A percentile compares a stretch with the other conserved stretches of the same genome.
Evolutionary conservation across 495 filamentous ascomycete genomes (phyloP).

Genomic region (Poronia punctata): DNA sequence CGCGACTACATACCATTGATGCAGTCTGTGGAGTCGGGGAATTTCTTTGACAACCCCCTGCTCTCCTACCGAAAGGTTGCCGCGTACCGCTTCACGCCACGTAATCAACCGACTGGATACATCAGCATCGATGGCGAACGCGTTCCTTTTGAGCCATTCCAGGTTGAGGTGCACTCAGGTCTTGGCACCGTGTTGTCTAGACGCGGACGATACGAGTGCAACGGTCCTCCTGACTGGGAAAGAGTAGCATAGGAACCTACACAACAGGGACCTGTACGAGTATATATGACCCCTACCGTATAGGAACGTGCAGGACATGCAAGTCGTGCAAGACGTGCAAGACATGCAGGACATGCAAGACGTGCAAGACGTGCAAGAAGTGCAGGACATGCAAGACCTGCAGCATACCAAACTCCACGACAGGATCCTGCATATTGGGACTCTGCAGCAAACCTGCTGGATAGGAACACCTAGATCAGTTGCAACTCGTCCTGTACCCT

Average conservation of each 20-base stretch:
- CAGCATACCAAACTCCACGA: no score
- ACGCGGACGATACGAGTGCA: constrained; percentile 64
- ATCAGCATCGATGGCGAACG: constrained; percentile 93
- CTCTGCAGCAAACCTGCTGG: no score
- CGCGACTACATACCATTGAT: constrained; percentile 58
- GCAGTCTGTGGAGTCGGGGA: constrained; percentile 58
- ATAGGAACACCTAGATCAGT: no score
- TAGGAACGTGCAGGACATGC: no score
- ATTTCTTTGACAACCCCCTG: constrained; percentile 69
- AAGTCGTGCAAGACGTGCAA: no score
- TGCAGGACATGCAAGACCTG: no score
- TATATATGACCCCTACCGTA: no score
- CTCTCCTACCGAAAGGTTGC: constrained; percentile 75
- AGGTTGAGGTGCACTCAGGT: constrained; percentile 80
- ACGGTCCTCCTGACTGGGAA: constrained; percentile 48
- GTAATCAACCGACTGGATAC: constrained; percentile 61
- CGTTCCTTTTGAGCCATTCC: constrained; percentile 78
- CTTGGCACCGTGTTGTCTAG: constrained; percentile 79
- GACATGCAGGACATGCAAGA: no score
- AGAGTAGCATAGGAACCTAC: constrained; percentile 11
- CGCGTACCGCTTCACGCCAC: constrained; percentile 78
- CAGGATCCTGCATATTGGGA: no score
- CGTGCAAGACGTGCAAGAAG: no score
- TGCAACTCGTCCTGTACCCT: no score
- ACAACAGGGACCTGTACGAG: background rate